Evolutionary conservation across 2,329 filamentous ascomycete species (phyloP).

Genomic region (Phaeosphaeriaceae sp.): DNA sequence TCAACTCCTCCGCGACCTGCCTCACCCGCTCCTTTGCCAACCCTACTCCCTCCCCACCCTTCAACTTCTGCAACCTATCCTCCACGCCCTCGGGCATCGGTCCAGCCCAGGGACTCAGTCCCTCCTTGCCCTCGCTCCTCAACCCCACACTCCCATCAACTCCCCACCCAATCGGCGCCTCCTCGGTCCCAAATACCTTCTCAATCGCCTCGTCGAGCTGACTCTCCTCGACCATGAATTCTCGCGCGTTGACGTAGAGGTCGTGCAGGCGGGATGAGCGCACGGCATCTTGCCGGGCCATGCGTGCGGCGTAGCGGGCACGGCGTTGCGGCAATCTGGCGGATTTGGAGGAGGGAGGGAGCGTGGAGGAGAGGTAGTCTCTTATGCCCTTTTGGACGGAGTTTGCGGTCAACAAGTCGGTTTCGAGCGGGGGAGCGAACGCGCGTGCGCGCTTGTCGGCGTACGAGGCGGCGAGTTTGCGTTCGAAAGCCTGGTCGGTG

Average conservation of each 20-base stretch:
- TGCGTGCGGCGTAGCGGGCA: constrained; percentile 49
- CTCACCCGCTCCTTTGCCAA: constrained; percentile 66
- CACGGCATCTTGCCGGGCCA: constrained; percentile 63
- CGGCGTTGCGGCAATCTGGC: constrained; percentile 40
- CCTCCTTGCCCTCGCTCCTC: constrained; percentile 27
- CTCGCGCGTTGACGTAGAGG: constrained; percentile 86
- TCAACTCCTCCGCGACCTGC: constrained; percentile 72
- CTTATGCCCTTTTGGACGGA: constrained; percentile 41
- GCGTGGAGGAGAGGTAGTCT: constrained; percentile 43
- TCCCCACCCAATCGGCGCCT: constrained; percentile 52
- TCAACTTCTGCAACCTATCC: constrained; percentile 44
- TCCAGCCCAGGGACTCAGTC: constrained; percentile 42
- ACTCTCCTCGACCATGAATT: constrained; percentile 84
- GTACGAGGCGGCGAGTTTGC: constrained; percentile 45
- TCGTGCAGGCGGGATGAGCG: constrained; percentile 79
- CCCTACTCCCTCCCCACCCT: constrained; percentile 47
- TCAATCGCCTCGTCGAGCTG: constrained; percentile 80
- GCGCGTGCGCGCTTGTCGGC: constrained; percentile 60
- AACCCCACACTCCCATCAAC: constrained; percentile 27
- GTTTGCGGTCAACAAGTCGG: constrained; percentile 53
- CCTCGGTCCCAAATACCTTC: constrained; percentile 73
- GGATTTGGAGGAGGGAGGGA: constrained; percentile 32
- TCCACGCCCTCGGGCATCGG: constrained; percentile 42
- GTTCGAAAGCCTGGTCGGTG: constrained; percentile 29
- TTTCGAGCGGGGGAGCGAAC: constrained; percentile 72